Percentiles rank a stretch among this genome's conserved stretches.
phyloP scores from a whole-genome alignment of 2,329 filamentous ascomycete species.

The Penicillium sclerotigenum region DNA sequence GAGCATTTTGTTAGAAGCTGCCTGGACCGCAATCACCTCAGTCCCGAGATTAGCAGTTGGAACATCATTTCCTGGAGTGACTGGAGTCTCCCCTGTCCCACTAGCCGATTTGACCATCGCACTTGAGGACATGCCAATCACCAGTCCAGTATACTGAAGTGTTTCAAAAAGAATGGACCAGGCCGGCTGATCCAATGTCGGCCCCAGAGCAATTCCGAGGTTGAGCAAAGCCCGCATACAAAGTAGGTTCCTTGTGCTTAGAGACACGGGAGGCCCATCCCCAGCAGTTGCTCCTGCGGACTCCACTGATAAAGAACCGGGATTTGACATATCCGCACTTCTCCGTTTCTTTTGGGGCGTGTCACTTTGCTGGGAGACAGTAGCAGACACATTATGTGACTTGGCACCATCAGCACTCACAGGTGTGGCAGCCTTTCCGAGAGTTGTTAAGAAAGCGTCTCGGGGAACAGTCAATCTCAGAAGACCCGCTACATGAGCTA shows the following conservation, averaged over 20 bases:
- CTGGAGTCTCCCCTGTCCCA: constrained; percentile 28
- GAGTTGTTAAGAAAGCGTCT: constrained; percentile 89
- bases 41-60: constrained; percentile 63
- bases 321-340: constrained; percentile 26
- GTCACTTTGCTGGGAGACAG: constrained; percentile 23
- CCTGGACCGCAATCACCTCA: constrained; percentile 85
- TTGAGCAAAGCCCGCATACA: constrained; percentile 92
- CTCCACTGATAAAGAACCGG: constrained; percentile 29
- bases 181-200: constrained; percentile 70
- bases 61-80: constrained; percentile 43
- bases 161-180: constrained; percentile 93
- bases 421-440: constrained; percentile 90
- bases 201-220: constrained; percentile 87
- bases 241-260: constrained; percentile 85
- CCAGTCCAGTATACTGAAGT: constrained; percentile 85
- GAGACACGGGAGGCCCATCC: constrained; percentile 50
- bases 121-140: constrained; percentile 55
- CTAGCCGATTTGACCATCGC: constrained; percentile 28
- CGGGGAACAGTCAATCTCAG: constrained; percentile 79
- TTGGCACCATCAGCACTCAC: constrained; percentile 55
- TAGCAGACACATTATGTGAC: constrained; percentile 15
- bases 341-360: constrained; percentile 31
- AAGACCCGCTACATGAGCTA: constrained; percentile 90
- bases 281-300: constrained; percentile 19
- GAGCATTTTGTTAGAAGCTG: constrained; percentile 78